Percentiles rank a stretch among this genome's conserved stretches.
These are phyloP conservation scores for Golubevia pallescens DNA, from an alignment of 1,284 basidiomycete genomes.

Conservation along the genomic window DNA sequence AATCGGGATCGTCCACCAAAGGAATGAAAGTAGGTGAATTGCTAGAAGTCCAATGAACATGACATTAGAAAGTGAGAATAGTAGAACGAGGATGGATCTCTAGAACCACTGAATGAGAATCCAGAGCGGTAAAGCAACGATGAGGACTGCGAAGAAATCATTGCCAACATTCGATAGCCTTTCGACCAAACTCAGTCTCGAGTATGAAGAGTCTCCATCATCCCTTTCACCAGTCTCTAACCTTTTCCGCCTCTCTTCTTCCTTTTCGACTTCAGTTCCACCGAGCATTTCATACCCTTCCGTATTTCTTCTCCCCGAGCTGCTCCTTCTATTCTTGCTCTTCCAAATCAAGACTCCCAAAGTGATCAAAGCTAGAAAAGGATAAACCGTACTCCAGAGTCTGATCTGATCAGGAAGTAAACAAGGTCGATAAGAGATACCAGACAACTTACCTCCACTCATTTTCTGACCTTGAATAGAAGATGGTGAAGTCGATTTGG, in stretches of 20 bases:
- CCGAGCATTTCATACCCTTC: no score
- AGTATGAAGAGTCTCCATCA: not conserved
- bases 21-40: no score
- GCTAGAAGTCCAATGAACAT: no score
- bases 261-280: slow-evolving; percentile 8
- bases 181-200: not conserved
- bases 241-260: slow-evolving; percentile 22
- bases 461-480: no score
- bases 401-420: slow-evolving; percentile 41
- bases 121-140: slow-evolving; percentile 31
- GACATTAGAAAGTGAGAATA: no score
- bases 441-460: slow-evolving; percentile 2
- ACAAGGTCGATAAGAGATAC: slow-evolving; percentile 32
- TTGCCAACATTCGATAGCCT: slow-evolving; percentile 9
- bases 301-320: not conserved
- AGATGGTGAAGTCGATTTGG: not conserved
- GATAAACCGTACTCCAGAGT: slow-evolving; percentile 36
- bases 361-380: slow-evolving; percentile 23
- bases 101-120: slow-evolving; percentile 19
- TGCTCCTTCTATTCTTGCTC: slow-evolving; percentile 6
- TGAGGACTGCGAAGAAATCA: slow-evolving; percentile 20
- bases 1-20: no score
- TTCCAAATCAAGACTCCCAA: slow-evolving; percentile 9
- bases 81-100: no score
- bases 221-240: not conserved